Conservation (phyloP, 805 yeast species). For the Candida hungchunana region DNA sequence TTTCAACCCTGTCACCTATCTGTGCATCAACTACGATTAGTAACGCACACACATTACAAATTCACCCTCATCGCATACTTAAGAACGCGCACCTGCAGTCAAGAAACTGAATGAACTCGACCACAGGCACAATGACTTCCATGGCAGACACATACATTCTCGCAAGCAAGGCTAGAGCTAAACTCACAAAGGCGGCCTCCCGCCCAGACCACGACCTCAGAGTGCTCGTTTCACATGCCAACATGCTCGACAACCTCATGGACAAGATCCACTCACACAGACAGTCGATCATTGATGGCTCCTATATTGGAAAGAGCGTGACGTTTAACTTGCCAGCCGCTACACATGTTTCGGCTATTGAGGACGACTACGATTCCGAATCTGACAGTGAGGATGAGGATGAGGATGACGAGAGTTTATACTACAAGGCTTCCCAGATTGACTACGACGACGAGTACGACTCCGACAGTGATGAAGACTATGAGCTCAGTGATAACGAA, state of each 20-base stretch:
- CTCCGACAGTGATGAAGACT: slow-evolving; percentile 3
- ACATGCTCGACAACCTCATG: slow-evolving; percentile 24
- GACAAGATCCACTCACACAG: slow-evolving; percentile 22
- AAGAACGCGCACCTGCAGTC: not conserved
- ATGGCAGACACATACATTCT: slow-evolving; percentile 24
- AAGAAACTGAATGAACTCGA: slow-evolving; percentile 2
- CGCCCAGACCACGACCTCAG: slow-evolving; percentile 24
- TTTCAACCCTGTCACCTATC: slow-evolving; percentile 1
- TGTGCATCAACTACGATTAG: slow-evolving; percentile 2
- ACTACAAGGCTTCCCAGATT: slow-evolving; percentile 11
- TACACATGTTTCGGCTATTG: slow-evolving; percentile 8
- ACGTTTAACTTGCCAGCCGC: slow-evolving; percentile 11
- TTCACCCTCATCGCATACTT: no score
- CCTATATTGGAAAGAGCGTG: slow-evolving; percentile 7
- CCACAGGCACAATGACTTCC: slow-evolving; percentile 15
- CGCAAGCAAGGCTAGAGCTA: slow-evolving; percentile 24
- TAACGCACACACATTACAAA: slow-evolving; percentile 2
- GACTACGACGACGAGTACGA: slow-evolving; percentile 10
- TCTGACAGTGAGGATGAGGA: slow-evolving; percentile 18
- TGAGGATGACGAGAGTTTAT: slow-evolving; percentile 8
- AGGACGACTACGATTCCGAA: slow-evolving; percentile 17
- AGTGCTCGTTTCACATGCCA: slow-evolving; percentile 26
- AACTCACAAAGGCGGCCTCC: slow-evolving; percentile 24
- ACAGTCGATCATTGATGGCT: slow-evolving; percentile 11
- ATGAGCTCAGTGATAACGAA: slow-evolving; percentile 12